Evolutionary conservation across 768 basidiomycete species (phyloP).

Genomic region (Kondoa malvinella): DNA sequence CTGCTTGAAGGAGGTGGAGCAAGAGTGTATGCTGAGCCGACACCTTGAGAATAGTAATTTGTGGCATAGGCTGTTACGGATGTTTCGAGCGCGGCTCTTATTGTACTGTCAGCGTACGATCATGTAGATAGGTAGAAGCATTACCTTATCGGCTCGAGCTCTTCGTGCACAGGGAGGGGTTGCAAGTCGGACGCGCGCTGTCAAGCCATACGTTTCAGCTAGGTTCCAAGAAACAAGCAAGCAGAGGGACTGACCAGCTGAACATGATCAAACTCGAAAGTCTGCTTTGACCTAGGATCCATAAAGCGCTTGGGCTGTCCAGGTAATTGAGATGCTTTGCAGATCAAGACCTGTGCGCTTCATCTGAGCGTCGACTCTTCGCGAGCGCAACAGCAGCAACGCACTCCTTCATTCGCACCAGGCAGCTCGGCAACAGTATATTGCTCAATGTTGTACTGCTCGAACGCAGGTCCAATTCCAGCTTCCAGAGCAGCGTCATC

Average conservation of each 20-base stretch:
- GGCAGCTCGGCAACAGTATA: slow-evolving; percentile 76
- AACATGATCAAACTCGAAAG: slow-evolving; percentile 71
- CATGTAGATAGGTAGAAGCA: slow-evolving; percentile 1
- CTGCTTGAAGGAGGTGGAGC: too few relatives aligned
- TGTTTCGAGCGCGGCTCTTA: slow-evolving; percentile 53
- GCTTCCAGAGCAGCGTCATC: slow-evolving; percentile 69
- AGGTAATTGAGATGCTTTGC: slow-evolving; percentile 35
- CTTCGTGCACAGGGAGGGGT: slow-evolving; percentile 44
- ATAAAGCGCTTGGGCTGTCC: slow-evolving; percentile 42
- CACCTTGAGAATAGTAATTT: slow-evolving; percentile 70
- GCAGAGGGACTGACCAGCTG: slow-evolving; percentile 9
- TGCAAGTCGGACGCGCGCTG: slow-evolving; percentile 41
- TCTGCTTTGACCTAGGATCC: slow-evolving; percentile 62
- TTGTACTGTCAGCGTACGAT: slow-evolving; percentile 3
- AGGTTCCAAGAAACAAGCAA: background rate
- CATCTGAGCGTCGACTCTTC: background rate
- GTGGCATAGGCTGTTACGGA: slow-evolving; percentile 50
- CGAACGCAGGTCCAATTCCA: slow-evolving; percentile 57
- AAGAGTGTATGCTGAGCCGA: slow-evolving; percentile 51
- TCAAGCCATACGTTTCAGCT: slow-evolving; percentile 5
- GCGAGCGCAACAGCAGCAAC: slow-evolving; percentile 21
- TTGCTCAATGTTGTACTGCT: slow-evolving; percentile 73
- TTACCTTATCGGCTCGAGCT: slow-evolving; percentile 62
- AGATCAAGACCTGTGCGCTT: slow-evolving; percentile 53
- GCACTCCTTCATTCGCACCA: slow-evolving; percentile 55